These are phyloP conservation scores for Septoria linicola DNA, from an alignment of 2,329 filamentous ascomycete species.

Conservation along the genomic window DNA sequence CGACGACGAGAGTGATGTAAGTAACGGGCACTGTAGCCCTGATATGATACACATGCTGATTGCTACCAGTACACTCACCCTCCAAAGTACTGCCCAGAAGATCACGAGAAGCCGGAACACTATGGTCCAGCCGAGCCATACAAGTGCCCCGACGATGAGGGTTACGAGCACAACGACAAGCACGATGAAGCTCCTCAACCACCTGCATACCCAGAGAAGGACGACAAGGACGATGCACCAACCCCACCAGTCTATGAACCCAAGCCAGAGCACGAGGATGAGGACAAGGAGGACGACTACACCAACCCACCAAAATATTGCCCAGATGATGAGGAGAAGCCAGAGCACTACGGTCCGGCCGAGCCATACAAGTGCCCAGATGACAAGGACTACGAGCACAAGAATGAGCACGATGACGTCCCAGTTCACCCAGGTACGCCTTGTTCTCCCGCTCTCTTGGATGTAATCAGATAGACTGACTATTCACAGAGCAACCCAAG, in stretches of 20 bases:
- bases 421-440: neutral
- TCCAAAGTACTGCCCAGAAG: constrained; percentile 7
- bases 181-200: neutral
- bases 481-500: neutral
- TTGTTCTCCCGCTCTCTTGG: too few species aligned
- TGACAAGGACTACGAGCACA: neutral
- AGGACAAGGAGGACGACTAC: constrained; percentile 8
- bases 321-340: constrained; percentile 4
- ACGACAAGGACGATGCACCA: neutral
- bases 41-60: too few species aligned
- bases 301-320: constrained; percentile 9
- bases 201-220: neutral
- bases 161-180: neutral
- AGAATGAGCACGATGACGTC: neutral
- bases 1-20: too few species aligned
- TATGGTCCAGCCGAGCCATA: constrained; percentile 12
- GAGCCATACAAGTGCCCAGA: constrained; percentile 4
- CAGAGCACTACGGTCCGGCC: constrained; percentile 8
- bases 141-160: neutral
- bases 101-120: constrained; percentile 3
- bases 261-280: neutral
- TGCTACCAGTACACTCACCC: constrained; percentile 4
- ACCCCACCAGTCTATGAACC: neutral
- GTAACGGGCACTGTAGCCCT: too few species aligned
- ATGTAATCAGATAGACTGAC: too few species aligned